A percentile compares a stretch with the other conserved stretches of the same genome.
These are phyloP conservation scores for Moricandia arvensis DNA, from an alignment of 345 rosid genomes.

Conservation along the genomic window DNA sequence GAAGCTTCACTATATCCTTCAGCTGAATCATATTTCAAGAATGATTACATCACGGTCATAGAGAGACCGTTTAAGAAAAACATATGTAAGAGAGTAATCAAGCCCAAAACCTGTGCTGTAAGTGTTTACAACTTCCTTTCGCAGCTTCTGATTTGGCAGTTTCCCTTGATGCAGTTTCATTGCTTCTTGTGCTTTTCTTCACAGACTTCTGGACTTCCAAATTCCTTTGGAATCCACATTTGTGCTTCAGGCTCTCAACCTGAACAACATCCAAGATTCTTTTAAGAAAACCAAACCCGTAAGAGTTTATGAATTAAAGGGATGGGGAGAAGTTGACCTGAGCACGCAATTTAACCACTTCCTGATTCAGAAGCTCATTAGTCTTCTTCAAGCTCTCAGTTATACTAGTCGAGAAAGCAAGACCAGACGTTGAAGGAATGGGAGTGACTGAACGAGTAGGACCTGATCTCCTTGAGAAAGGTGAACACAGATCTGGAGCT, in stretches of 20 bases:
- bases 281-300: background rate
- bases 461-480: conserved; percentile 91
- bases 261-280: conserved; percentile 21
- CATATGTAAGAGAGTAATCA: conserved; percentile 3
- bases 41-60: too few relatives aligned
- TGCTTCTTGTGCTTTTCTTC: conserved; percentile 66
- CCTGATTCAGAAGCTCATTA: conserved; percentile 88
- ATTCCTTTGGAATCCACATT: conserved; percentile 70
- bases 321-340: conserved; percentile 53
- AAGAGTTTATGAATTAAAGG: background rate
- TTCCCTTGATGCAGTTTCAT: conserved; percentile 68
- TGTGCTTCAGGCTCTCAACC: too few relatives aligned
- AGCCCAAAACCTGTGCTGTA: conserved; percentile 70
- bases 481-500: conserved; percentile 96
- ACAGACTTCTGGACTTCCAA: conserved; percentile 81
- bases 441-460: conserved; percentile 97
- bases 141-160: conserved; percentile 83
- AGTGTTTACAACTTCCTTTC: conserved; percentile 95
- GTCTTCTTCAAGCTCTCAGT: conserved; percentile 92
- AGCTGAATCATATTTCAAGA: conserved; percentile 44
- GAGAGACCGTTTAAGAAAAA: background rate
- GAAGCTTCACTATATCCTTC: conserved; percentile 82
- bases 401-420: conserved; percentile 72
- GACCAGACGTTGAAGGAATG: conserved; percentile 76
- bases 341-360: conserved; percentile 75